These are phyloP conservation scores for Botryotinia calthae DNA, from an alignment of 2,329 filamentous ascomycete species.

Conservation along the genomic window DNA sequence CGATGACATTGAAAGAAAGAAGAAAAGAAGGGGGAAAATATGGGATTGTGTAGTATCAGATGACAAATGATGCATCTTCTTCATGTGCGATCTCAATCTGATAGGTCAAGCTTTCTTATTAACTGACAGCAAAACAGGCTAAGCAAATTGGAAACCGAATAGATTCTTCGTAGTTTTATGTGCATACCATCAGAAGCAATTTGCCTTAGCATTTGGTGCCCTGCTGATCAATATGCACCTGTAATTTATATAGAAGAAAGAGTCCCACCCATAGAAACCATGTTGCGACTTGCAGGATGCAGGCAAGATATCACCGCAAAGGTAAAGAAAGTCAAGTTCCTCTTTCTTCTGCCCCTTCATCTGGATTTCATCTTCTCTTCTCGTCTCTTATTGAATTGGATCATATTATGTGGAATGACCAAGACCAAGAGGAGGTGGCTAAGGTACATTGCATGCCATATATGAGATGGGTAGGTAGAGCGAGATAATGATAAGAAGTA, in stretches of 20 bases:
- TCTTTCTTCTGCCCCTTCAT: background rate
- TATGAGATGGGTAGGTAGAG: background rate
- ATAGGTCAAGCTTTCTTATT: background rate
- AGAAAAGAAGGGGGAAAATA: background rate
- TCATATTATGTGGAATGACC: too few relatives aligned
- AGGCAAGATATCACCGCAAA: constrained; percentile 7
- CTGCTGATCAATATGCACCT: constrained; percentile 19
- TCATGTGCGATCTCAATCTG: background rate
- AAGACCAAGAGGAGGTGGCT: too few relatives aligned
- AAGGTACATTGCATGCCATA: background rate
- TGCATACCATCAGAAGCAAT: background rate
- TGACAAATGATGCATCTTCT: background rate
- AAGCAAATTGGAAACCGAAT: background rate
- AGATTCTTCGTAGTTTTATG: background rate
- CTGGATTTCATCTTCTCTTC: too few relatives aligned
- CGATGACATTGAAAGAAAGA: background rate
- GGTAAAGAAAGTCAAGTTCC: background rate
- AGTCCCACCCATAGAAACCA: constrained; percentile 9
- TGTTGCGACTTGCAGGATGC: constrained; percentile 15
- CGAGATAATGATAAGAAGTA: background rate
- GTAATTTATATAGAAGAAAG: constrained; percentile 1
- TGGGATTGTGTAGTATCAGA: background rate
- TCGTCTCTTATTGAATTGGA: too few relatives aligned
- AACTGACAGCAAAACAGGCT: background rate
- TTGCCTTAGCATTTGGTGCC: background rate